These are phyloP conservation scores for Cicer arietinum DNA, from an alignment of 306 rosid species.

Conservation along the genomic window DNA sequence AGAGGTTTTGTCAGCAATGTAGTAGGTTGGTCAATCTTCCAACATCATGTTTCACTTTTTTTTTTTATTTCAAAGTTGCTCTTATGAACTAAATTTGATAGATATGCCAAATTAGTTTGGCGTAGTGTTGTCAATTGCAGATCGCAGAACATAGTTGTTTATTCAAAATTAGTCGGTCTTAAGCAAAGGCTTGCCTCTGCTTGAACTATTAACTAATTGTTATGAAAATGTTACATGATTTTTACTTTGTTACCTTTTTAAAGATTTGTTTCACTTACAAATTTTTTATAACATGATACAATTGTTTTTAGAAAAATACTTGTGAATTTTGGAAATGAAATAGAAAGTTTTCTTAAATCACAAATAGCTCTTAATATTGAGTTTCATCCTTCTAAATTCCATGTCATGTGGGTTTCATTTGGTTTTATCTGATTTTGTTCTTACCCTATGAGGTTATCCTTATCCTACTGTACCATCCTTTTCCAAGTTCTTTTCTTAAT, in stretches of 20 bases:
- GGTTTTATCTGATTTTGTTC: too few species aligned
- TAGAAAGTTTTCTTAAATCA: neutral
- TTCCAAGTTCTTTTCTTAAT: too few species aligned
- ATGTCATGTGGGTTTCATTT: too few species aligned
- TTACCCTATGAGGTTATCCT: too few species aligned
- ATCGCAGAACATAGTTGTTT: too few species aligned
- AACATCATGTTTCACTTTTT: conserved; percentile 17
- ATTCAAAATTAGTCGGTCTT: too few species aligned
- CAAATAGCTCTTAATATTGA: too few species aligned
- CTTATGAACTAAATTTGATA: conserved; percentile 9
- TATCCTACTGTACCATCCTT: too few species aligned
- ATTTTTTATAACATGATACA: neutral
- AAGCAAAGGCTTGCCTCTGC: too few species aligned
- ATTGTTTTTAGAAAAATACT: neutral
- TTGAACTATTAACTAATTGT: too few species aligned
- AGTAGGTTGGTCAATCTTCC: conserved; percentile 66
- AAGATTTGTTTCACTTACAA: neutral
- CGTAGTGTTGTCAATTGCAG: too few species aligned
- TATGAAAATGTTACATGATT: neutral
- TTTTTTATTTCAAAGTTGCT: conserved; percentile 1
- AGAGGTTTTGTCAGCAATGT: conserved; percentile 94
- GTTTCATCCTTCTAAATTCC: too few species aligned
- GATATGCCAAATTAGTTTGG: neutral
- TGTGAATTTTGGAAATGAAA: neutral
- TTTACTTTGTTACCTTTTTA: neutral